Base-by-base conservation (phyloP, 2,329 filamentous ascomycete species). In the Podosphaera xanthii region DNA sequence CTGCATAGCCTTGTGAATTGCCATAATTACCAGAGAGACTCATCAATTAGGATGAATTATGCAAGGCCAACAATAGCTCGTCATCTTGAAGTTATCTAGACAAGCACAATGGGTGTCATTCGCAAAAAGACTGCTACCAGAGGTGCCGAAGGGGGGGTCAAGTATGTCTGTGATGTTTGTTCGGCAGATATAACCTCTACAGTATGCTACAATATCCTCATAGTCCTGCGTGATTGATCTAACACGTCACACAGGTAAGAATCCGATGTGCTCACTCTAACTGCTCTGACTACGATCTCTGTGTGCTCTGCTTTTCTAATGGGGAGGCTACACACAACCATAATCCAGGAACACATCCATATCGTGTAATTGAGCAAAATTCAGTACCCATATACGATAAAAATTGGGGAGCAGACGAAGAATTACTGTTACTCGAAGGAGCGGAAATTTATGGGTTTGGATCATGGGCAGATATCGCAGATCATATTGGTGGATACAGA, bases 101-200 rank as follows among this genome's bases (percentile, higher is more conserved):
- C n/a, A 3, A n/a, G 10, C n/a, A 53, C 33, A 7, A 96, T 96
- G 91, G 90, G 89, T 66, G 86, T 95, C 68, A 95, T 96, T 70
- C 86, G 90, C 70, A 96, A 96, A 77, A 96, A 96, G 75, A 92
- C 87, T 61, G 86, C 86, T 64, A 83, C 84, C 59, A 79, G 87
- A 68, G 87, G 87, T 63, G 88, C 85, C 58, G 88, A 96, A 70
- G 89, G 86, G 55, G 87, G 87, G 63, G 86, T 89, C 38, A 96
- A 97, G 71, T 98, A 94, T 71, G 88, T 97, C 64, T 98, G 92
- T 75, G 94, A 98, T 71, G 84, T 94, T 61, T 98, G 92, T 71
- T 94, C 88, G 52, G 87, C 87, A 60, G 92, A 98, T 71, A 94
- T 98, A 65, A 98, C 92, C 54, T 92, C 90, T 4, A 98, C 92